phyloP scores from a whole-genome alignment of 176 grass and related monocot genomes.

The Poa annua region DNA sequence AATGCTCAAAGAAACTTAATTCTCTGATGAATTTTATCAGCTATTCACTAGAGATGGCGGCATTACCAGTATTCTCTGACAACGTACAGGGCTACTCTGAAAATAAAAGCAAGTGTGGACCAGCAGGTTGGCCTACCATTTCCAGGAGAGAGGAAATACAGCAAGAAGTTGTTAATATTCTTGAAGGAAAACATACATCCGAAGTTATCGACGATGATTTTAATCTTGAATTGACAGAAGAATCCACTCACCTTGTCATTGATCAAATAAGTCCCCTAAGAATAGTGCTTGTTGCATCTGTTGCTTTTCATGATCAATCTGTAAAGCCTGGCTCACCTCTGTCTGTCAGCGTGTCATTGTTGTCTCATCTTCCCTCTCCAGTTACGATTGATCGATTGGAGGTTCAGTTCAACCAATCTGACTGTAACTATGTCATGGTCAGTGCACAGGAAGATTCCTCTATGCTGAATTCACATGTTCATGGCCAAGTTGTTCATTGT shows the following conservation, averaged over 20 bases:
- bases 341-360: constrained; percentile 77
- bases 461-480: constrained; percentile 28
- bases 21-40: constrained; percentile 75
- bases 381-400: constrained; percentile 76
- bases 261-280: constrained; percentile 83
- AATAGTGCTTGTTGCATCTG: constrained; percentile 71
- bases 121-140: constrained; percentile 70
- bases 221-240: constrained; percentile 49
- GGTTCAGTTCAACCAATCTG: constrained; percentile 87
- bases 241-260: constrained; percentile 68
- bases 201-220: constrained; percentile 41
- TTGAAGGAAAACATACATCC: constrained; percentile 46
- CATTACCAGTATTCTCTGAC: constrained; percentile 77
- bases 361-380: constrained; percentile 82
- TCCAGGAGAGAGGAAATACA: constrained; percentile 78
- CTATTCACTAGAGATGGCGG: constrained; percentile 95
- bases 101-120: constrained; percentile 64
- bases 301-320: constrained; percentile 92
- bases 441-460: constrained; percentile 58
- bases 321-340: constrained; percentile 76
- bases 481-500: constrained; percentile 45
- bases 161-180: constrained; percentile 55
- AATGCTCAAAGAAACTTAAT: constrained; percentile 79
- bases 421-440: constrained; percentile 78
- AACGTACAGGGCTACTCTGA: constrained; percentile 41